Evolutionary conservation across 139 green algal genomes (phyloP), one percentile per base, ranked within the genome.

Genomic region (Gonium pectorale): DNA sequence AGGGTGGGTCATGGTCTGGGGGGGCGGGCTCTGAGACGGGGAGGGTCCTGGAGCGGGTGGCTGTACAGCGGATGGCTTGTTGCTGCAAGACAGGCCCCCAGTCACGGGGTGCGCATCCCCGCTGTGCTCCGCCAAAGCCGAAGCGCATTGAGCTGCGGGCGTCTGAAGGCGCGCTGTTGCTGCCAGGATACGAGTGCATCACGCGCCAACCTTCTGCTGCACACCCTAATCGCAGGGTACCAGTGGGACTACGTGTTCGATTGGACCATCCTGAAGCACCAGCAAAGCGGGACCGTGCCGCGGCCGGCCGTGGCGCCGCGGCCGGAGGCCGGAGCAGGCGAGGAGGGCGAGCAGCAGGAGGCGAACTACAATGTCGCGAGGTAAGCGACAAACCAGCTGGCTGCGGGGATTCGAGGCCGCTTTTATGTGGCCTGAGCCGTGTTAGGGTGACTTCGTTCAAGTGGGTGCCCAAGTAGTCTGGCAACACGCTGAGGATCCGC

Each of bases 181-280:
- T n/a, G n/a, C n/a, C n/a, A n/a, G n/a, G n/a, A n/a, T n/a, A n/a
- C n/a, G n/a, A n/a, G n/a, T n/a, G n/a, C n/a, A n/a, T n/a, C n/a
- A n/a, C n/a, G n/a, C n/a, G n/a, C n/a, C n/a, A n/a, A n/a, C n/a
- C n/a, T n/a, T n/a, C n/a, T n/a, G n/a, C n/a, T n/a, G n/a, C n/a
- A n/a, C 49, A 13, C 49, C 49, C 13, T 56, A 13, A 56, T 26
- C 49, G 60, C 90, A 96, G 97, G 97, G 6, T 99, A 98, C 90
- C 95, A 98, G 81, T 99, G 98, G 95, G 98, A 99, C 90, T 99
- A 99, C 85, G 97, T 99, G 29, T 99, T 99, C 89, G 98, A 99
- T 91, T 99, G 98, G 97, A 99, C 97, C 33, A 97, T 99, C 72
- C 91, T 99, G 40, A 99, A 99, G 93, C 96, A 97, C 88, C 92